Percentiles rank a stretch among this genome's conserved stretches.
phyloP scores from a whole-genome alignment of 2,329 filamentous ascomycete genomes.

The Arthrobotrys sphaeroides region DNA sequence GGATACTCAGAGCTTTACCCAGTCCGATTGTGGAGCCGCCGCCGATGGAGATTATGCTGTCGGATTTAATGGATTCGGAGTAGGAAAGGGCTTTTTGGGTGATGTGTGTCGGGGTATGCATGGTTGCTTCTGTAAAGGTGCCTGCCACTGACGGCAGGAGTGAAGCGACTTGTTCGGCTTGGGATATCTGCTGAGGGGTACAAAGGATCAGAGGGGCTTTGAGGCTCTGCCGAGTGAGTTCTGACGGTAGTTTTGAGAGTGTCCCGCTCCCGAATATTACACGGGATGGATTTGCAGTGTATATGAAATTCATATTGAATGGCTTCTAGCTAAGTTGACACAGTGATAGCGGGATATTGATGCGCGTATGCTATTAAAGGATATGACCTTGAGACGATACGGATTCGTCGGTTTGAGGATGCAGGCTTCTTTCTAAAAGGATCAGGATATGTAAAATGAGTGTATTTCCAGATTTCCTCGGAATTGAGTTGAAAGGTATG shows the following conservation, averaged over 20 bases:
- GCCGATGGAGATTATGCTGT: conserved; percentile 70
- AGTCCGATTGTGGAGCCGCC: conserved; percentile 72
- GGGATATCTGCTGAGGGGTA: conserved; percentile 66
- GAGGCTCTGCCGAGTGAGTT: conserved; percentile 64
- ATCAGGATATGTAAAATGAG: too few species aligned
- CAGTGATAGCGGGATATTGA: too few species aligned
- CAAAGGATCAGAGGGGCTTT: conserved; percentile 68
- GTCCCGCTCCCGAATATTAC: conserved; percentile 69
- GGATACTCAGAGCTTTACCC: conserved; percentile 68
- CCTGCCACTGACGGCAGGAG: conserved; percentile 65
- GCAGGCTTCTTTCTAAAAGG: too few species aligned
- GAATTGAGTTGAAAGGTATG: too few species aligned
- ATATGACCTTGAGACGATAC: too few species aligned
- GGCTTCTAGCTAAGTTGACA: not conserved
- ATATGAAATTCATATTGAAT: conserved; percentile 63
- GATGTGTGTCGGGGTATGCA: conserved; percentile 71
- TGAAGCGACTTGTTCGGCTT: conserved; percentile 63
- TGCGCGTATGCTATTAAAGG: too few species aligned
- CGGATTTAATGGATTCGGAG: conserved; percentile 63
- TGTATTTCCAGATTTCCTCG: too few species aligned
- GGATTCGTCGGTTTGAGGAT: too few species aligned
- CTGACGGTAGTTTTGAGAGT: conserved; percentile 64
- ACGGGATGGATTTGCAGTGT: conserved; percentile 66
- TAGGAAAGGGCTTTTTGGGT: conserved; percentile 69
- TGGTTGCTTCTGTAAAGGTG: conserved; percentile 68